Evolutionary conservation across 257 asterid species (phyloP).

Genomic region (Nemophila menziesii): DNA sequence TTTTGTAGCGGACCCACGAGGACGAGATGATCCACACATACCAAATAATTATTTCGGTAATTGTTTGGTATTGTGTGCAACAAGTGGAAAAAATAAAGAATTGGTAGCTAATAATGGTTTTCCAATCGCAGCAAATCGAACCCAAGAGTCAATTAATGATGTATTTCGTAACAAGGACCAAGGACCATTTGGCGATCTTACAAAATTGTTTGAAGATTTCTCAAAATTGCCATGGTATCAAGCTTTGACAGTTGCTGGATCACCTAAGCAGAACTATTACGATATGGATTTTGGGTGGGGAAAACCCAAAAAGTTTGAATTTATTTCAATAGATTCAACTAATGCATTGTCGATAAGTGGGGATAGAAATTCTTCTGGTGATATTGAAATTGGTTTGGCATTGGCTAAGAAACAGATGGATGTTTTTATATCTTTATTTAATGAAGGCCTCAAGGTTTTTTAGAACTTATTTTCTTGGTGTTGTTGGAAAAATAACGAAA

Average conservation of each 20-base stretch:
- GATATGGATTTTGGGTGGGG: constrained; percentile 29
- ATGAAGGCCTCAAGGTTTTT: constrained; percentile 1
- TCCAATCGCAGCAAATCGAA: constrained; percentile 13
- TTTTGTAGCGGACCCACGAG: constrained; percentile 17
- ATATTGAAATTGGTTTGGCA: constrained; percentile 31
- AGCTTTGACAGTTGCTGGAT: constrained; percentile 24
- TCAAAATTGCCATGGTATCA: background rate
- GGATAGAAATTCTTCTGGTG: constrained; percentile 26
- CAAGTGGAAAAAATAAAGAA: constrained; percentile 3
- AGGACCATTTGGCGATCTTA: constrained; percentile 17
- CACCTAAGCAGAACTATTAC: constrained; percentile 27
- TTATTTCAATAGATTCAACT: constrained; percentile 15
- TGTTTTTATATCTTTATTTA: constrained; percentile 11
- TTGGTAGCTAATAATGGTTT: constrained; percentile 18
- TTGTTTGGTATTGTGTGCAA: constrained; percentile 9
- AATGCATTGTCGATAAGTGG: constrained; percentile 22
- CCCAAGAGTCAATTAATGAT: constrained; percentile 10
- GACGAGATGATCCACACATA: constrained; percentile 19
- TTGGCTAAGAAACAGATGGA: constrained; percentile 17
- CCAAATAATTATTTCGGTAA: constrained; percentile 31
- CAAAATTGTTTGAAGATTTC: constrained; percentile 8
- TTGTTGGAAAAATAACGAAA: too few relatives aligned
- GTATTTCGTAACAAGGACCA: constrained; percentile 13
- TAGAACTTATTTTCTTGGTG: too few relatives aligned
- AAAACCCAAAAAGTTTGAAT: constrained; percentile 20